Conservation (phyloP, 2,329 filamentous ascomycete species). For the Beauveria brongniartii region DNA sequence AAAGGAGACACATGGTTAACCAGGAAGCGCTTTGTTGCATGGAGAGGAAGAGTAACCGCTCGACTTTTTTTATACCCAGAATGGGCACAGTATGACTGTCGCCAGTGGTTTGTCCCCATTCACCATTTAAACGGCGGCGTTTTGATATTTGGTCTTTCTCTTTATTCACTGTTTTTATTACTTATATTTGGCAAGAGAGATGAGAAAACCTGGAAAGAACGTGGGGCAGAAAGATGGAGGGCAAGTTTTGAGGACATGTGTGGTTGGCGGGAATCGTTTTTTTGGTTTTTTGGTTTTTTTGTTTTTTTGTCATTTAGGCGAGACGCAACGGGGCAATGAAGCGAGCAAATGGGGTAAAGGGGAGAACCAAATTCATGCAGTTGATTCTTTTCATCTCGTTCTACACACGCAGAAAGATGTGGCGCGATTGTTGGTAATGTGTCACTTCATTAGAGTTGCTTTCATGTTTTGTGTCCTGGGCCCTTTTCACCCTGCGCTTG, state of each 20-base stretch:
- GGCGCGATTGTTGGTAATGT: too few relatives aligned
- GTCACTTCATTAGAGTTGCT: background rate
- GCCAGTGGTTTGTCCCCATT: background rate
- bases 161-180: too few relatives aligned
- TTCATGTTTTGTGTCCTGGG: background rate
- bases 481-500: background rate
- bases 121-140: background rate
- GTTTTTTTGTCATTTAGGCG: too few relatives aligned
- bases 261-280: too few relatives aligned
- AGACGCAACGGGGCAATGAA: background rate
- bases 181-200: too few relatives aligned
- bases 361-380: background rate
- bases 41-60: background rate
- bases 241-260: too few relatives aligned
- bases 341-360: background rate
- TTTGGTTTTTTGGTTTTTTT: too few relatives aligned
- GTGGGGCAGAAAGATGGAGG: too few relatives aligned
- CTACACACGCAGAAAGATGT: background rate
- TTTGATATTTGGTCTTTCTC: background rate
- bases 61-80: conserved; percentile 11
- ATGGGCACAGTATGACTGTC: background rate
- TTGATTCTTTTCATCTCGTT: background rate
- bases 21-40: conserved; percentile 16
- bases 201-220: too few relatives aligned
- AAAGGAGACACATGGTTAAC: background rate